Percentiles rank a stretch among this genome's conserved stretches.
Evolutionary conservation across 139 green algal genomes (phyloP).

Genomic region (Tetraselmis striata): DNA sequence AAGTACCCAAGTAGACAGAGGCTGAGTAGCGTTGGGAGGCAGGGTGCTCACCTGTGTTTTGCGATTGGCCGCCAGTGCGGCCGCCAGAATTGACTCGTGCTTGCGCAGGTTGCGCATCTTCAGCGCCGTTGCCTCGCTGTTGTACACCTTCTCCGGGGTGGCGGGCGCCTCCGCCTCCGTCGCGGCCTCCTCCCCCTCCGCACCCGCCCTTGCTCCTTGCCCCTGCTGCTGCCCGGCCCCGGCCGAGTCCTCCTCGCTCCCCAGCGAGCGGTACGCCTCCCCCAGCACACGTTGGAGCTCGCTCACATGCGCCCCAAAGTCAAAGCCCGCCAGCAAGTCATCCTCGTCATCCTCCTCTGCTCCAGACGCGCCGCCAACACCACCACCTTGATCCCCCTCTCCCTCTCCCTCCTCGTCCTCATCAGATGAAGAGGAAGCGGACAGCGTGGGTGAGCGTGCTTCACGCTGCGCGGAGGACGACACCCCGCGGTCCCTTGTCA

Average conservation of each 20-base stretch:
- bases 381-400: neutral
- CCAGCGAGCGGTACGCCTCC: neutral
- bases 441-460: neutral
- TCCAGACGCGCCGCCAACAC: neutral
- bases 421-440: neutral
- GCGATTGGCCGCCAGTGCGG: neutral
- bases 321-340: neutral
- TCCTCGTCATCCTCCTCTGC: neutral
- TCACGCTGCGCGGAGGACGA: neutral
- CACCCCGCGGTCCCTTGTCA: neutral
- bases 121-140: neutral
- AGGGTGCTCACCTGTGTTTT: neutral
- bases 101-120: neutral
- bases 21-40: neutral
- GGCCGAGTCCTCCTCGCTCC: neutral
- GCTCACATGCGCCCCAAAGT: neutral
- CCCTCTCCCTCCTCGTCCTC: neutral
- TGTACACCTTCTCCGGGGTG: neutral
- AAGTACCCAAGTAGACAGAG: neutral
- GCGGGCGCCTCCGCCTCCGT: too few species aligned
- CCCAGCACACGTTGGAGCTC: neutral
- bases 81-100: neutral
- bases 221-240: neutral
- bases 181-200: neutral
- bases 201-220: neutral